phyloP scores from a whole-genome alignment of 495 filamentous ascomycete genomes.

The Penicillium alfredii region DNA sequence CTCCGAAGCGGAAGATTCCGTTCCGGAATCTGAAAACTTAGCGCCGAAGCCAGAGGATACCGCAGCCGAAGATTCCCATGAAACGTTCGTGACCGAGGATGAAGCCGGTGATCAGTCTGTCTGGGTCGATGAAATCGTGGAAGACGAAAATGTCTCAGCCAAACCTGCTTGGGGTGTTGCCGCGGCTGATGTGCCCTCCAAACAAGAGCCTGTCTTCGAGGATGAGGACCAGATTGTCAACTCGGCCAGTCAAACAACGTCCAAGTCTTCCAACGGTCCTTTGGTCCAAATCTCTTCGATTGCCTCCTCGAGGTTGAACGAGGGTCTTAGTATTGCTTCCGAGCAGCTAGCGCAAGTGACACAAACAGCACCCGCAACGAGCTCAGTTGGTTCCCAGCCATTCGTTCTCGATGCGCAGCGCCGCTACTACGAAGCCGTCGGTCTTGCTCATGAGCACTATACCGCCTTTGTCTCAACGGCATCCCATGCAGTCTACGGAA shows the following conservation, averaged over 20 bases:
- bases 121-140: conserved; percentile 28
- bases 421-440: conserved; percentile 72
- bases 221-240: conserved; percentile 45
- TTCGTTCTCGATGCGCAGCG: conserved; percentile 56
- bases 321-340: conserved; percentile 59
- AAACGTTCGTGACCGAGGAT: background rate
- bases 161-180: conserved; percentile 19
- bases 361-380: conserved; percentile 51
- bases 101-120: conserved; percentile 1
- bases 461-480: conserved; percentile 66
- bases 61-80: conserved; percentile 4
- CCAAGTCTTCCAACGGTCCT: conserved; percentile 43
- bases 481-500: conserved; percentile 49
- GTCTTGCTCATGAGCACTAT: conserved; percentile 70
- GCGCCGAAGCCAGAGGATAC: conserved; percentile 4
- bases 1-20: conserved; percentile 3
- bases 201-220: conserved; percentile 37
- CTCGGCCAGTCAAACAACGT: conserved; percentile 45
- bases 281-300: conserved; percentile 56
- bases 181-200: conserved; percentile 16
- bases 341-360: conserved; percentile 58
- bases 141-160: conserved; percentile 13
- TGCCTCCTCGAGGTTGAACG: conserved; percentile 56
- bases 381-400: conserved; percentile 48
- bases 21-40: conserved; percentile 1